These are phyloP conservation scores for Anethum foeniculum DNA, from an alignment of 140 eudicot genomes.

Conservation along the genomic window DNA sequence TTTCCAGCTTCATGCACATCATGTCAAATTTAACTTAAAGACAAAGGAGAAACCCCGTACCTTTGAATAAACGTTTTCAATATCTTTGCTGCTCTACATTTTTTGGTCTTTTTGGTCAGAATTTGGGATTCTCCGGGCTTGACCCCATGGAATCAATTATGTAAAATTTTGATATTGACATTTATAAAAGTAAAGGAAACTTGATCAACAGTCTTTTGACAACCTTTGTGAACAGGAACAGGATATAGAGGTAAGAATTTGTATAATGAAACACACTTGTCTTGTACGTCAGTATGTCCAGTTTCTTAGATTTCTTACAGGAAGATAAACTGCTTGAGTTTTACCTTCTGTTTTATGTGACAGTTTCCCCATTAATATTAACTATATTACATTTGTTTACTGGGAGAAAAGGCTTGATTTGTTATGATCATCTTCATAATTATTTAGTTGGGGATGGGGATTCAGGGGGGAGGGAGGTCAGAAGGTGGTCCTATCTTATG, in stretches of 20 bases:
- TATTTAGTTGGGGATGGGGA: background rate
- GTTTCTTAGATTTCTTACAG: background rate
- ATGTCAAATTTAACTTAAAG: background rate
- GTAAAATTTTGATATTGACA: background rate
- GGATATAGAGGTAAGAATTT: background rate
- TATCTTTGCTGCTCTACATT: background rate
- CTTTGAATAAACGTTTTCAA: background rate
- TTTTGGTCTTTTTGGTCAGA: background rate
- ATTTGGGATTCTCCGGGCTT: background rate
- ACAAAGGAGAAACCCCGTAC: background rate
- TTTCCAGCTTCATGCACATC: background rate
- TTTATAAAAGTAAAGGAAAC: background rate
- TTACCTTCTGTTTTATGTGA: background rate
- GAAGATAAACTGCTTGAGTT: background rate
- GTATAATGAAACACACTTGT: background rate
- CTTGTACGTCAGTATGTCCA: background rate
- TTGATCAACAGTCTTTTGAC: background rate
- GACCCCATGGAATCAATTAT: background rate
- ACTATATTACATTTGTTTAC: background rate
- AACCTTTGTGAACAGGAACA: background rate
- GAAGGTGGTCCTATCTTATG: background rate
- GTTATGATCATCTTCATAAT: background rate
- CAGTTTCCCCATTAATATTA: background rate
- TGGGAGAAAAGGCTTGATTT: background rate
- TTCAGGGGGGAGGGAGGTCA: background rate